These are phyloP conservation scores for Penicillium herquei DNA, from an alignment of 495 filamentous ascomycete genomes.

Conservation along the genomic window DNA sequence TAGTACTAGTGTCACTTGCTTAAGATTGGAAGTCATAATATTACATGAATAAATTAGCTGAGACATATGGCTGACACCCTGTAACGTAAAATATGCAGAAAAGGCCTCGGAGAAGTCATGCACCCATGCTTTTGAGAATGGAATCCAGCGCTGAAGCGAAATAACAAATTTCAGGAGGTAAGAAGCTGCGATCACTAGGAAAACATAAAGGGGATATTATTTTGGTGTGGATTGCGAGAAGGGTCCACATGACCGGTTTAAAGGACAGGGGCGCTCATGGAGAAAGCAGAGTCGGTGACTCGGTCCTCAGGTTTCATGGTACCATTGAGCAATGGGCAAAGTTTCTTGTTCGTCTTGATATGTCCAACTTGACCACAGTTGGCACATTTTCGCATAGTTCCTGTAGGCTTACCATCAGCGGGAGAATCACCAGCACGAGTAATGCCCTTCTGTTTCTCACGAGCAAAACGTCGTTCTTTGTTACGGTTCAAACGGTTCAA, in stretches of 20 bases:
- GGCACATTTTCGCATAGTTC: constrained; percentile 90
- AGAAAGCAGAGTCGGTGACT: constrained; percentile 51
- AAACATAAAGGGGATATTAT: constrained; percentile 11
- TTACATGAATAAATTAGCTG: neutral
- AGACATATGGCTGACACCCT: too few relatives aligned
- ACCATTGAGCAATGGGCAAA: constrained; percentile 89
- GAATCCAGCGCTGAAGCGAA: neutral
- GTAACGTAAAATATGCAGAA: too few relatives aligned
- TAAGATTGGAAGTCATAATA: neutral
- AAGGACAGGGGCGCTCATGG: constrained; percentile 47
- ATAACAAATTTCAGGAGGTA: neutral
- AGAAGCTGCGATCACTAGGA: neutral
- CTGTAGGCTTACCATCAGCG: constrained; percentile 50
- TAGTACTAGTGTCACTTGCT: too few relatives aligned
- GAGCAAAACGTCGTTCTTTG: constrained; percentile 83
- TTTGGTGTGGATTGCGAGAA: constrained; percentile 1
- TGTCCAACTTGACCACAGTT: constrained; percentile 95
- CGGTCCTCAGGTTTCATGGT: constrained; percentile 71
- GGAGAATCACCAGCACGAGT: constrained; percentile 41
- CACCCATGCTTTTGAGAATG: neutral
- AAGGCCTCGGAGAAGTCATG: neutral
- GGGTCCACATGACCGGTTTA: constrained; percentile 6
- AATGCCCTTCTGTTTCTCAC: constrained; percentile 81
- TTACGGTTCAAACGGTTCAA: constrained; percentile 81
- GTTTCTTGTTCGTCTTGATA: constrained; percentile 99